A percentile compares a stretch with the other conserved stretches of the same genome.
Conservation (phyloP, 2,329 filamentous ascomycete genomes). For the Microdochium paspali region DNA sequence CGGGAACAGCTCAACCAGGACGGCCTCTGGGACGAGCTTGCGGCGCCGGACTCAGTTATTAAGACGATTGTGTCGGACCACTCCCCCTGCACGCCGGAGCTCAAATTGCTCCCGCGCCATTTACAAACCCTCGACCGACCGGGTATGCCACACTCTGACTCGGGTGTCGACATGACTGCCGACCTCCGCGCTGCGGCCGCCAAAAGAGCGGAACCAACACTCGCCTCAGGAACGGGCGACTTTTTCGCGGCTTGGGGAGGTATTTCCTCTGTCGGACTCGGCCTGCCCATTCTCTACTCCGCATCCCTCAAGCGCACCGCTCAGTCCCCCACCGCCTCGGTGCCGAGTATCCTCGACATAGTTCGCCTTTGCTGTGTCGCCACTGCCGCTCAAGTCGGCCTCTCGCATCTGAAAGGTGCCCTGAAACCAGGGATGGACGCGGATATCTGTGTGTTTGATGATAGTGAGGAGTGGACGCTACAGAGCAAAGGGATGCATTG, state of each 20-base stretch:
- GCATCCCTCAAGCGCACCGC: slow-evolving; percentile 54
- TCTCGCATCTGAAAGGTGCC: slow-evolving; percentile 73
- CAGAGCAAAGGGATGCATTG: slow-evolving; percentile 77
- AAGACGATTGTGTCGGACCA: slow-evolving; percentile 91
- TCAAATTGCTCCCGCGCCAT: slow-evolving; percentile 75
- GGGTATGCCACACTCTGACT: slow-evolving; percentile 38
- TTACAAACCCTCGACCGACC: slow-evolving; percentile 38
- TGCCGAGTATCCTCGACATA: slow-evolving; percentile 60
- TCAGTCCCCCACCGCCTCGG: slow-evolving; percentile 27
- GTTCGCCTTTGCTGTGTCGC: slow-evolving; percentile 79
- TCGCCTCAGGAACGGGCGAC: slow-evolving; percentile 52
- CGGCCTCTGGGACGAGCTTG: slow-evolving; percentile 76
- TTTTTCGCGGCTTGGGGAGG: slow-evolving; percentile 97
- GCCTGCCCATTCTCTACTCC: slow-evolving; percentile 83
- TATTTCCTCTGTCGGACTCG: slow-evolving; percentile 87
- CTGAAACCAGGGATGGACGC: slow-evolving; percentile 76
- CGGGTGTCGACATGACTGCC: slow-evolving; percentile 38
- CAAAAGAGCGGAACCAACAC: slow-evolving; percentile 23
- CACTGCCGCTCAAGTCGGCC: slow-evolving; percentile 80
- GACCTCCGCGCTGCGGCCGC: slow-evolving; percentile 21
- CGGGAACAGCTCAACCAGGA: slow-evolving; percentile 75
- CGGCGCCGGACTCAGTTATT: slow-evolving; percentile 65
- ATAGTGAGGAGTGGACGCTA: slow-evolving; percentile 68
- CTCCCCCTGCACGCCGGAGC: slow-evolving; percentile 87
- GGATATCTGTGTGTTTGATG: slow-evolving; percentile 88